Percentiles rank a stretch among this genome's conserved stretches.
phyloP scores from a whole-genome alignment of 106 monocot genomes.

The Gastrodia elata region DNA sequence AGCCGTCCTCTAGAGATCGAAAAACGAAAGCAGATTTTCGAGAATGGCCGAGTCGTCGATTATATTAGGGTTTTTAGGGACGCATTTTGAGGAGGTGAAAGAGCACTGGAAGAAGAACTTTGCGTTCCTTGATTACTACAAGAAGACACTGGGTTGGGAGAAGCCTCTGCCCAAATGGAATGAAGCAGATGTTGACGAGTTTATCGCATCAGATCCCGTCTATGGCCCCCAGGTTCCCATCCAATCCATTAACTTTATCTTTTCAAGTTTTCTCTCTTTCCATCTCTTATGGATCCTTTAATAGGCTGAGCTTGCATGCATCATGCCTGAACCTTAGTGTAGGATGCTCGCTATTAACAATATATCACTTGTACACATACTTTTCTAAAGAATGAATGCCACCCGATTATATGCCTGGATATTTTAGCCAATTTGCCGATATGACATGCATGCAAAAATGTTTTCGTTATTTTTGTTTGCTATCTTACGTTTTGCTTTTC shows the following conservation, averaged over 20 bases:
- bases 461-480: too few species aligned
- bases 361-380: too few species aligned
- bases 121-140: slow-evolving; percentile 82
- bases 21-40: too few species aligned
- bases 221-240: slow-evolving; percentile 81
- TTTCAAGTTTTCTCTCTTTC: not conserved
- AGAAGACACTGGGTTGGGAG: slow-evolving; percentile 76
- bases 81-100: slow-evolving; percentile 66
- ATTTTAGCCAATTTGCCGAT: too few species aligned
- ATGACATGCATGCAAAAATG: too few species aligned
- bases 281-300: not conserved
- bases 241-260: not conserved
- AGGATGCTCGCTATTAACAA: too few species aligned
- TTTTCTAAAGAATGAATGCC: too few species aligned
- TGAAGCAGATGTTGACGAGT: slow-evolving; percentile 88
- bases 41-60: slow-evolving; percentile 25
- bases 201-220: slow-evolving; percentile 88
- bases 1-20: too few species aligned
- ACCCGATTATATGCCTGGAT: too few species aligned
- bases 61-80: slow-evolving; percentile 21
- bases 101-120: slow-evolving; percentile 75
- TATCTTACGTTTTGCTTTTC: too few species aligned
- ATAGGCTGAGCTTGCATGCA: not conserved
- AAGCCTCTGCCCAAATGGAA: slow-evolving; percentile 81
- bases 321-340: too few species aligned